A percentile compares a stretch with the other conserved stretches of the same genome.
phyloP scores from a whole-genome alignment of 345 rosid genomes.

The Pistacia atlantica region DNA sequence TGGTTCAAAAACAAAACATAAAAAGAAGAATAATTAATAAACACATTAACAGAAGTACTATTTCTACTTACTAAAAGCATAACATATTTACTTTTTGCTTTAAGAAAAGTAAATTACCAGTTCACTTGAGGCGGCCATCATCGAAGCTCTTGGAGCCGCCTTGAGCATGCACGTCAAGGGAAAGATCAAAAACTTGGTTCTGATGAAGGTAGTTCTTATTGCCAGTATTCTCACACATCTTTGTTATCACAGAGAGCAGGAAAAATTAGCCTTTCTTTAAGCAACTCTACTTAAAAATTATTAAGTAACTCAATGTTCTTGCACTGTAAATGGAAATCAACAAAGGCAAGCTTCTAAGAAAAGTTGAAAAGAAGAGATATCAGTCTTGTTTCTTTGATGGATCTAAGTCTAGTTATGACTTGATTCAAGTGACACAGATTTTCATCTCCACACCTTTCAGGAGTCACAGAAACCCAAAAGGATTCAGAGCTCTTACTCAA shows the following conservation, averaged over 20 bases:
- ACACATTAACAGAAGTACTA: neutral
- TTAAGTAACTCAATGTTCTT: constrained; percentile 18
- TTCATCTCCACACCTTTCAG: neutral
- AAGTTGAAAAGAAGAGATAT: neutral
- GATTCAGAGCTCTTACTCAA: neutral
- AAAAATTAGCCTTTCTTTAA: neutral
- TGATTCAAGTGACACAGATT: neutral
- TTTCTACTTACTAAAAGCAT: neutral
- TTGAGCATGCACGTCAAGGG: constrained; percentile 42
- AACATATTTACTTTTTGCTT: neutral
- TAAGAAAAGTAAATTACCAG: constrained; percentile 40
- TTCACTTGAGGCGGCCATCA: constrained; percentile 66
- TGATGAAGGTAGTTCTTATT: constrained; percentile 17
- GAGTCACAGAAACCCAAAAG: constrained; percentile 18
- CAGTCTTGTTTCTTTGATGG: neutral
- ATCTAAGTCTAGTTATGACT: neutral
- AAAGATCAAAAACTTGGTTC: constrained; percentile 33
- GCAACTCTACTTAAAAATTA: neutral
- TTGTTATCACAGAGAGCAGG: neutral
- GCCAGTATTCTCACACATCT: constrained; percentile 33
- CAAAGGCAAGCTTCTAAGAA: neutral
- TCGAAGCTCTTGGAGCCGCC: constrained; percentile 56
- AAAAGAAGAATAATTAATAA: neutral
- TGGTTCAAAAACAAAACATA: neutral
- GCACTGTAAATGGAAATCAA: constrained; percentile 34